These are phyloP conservation scores for Lepidium campestre DNA, from an alignment of 441 rosid genomes.

Conservation along the genomic window DNA sequence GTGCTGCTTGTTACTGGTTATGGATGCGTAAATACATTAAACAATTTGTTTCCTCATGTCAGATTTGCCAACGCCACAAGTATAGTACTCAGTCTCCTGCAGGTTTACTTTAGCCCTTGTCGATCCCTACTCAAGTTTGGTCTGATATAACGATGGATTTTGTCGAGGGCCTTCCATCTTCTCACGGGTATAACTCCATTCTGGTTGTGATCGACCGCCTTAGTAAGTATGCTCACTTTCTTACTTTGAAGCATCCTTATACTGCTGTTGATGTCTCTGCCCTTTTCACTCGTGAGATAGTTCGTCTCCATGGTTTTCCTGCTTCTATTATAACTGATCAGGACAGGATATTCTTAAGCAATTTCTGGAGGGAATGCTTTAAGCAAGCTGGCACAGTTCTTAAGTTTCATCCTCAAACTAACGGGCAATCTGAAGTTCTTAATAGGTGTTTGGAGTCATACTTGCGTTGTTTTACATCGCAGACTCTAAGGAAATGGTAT, in stretches of 20 bases:
- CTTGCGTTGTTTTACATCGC: too few relatives aligned
- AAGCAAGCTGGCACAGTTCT: too few relatives aligned
- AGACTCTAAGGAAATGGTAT: too few relatives aligned
- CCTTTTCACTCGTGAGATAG: neutral
- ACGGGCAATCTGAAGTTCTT: too few relatives aligned
- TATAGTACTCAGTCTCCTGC: neutral
- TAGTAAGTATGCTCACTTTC: neutral
- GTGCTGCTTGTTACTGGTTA: too few relatives aligned
- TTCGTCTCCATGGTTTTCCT: neutral
- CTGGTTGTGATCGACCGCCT: neutral
- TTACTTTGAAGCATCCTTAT: neutral
- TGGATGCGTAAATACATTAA: too few relatives aligned
- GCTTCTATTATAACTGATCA: too few relatives aligned
- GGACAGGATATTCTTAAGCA: too few relatives aligned
- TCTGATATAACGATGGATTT: neutral
- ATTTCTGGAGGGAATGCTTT: too few relatives aligned
- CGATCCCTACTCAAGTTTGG: neutral
- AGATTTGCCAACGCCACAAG: neutral
- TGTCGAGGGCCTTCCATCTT: neutral
- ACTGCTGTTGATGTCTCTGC: neutral
- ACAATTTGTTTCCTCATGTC: neutral
- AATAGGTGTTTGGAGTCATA: too few relatives aligned
- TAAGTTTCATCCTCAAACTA: too few relatives aligned
- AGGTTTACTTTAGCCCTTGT: neutral
- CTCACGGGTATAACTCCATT: neutral